Evolutionary conservation across 2,329 filamentous ascomycete species (phyloP), one percentile per base, ranked within the genome.

Genomic region (Trichoderma polysporum): DNA sequence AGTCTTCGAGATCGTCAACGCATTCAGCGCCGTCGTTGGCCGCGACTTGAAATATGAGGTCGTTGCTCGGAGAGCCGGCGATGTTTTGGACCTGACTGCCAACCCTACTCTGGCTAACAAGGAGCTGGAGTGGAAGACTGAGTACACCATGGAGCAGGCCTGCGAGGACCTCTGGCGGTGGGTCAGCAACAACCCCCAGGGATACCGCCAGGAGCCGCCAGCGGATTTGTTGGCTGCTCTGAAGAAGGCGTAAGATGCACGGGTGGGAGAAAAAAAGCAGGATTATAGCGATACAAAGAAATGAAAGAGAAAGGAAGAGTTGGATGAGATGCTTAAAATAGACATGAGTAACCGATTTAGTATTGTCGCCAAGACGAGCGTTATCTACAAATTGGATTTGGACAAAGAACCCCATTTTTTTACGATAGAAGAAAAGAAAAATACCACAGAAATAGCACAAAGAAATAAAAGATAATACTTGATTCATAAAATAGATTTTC

Each of bases 1-100:
- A 25, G 95, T 99, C 66, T 95, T 94, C 76, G 94, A 99, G 78
- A 99, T 99, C 84, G 90, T 99, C 86, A 92, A 94, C 73, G 94
- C 95, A 63, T 99, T 99, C 83, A 91, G 89, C 81, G 81, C 87
- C 59, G 93, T 92, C 19, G 94, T 97, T 25, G 95, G 95, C 69
- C 90, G 89, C 59, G 88, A 95, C 66, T 85, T 99, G 29, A 86
- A 91, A 41, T 98, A 98, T 82, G 86, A 97, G 77, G 91, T 98
- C 67, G 91, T 90, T 9, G 88, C 86, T 47, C 89, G 95, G 74
- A 86, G 95, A 75, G 88, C 89, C 45, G 95, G 95, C 64, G 95
- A 99, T 76, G 95, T 99, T 19, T 85, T 99, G 66, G 91, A 99
- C 80, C 88, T 99, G 54, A 99, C 95, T 25, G 93, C 95, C 71